These are phyloP conservation scores for Trichosanthes cucumerina DNA, from an alignment of 306 rosid species.

Conservation along the genomic window DNA sequence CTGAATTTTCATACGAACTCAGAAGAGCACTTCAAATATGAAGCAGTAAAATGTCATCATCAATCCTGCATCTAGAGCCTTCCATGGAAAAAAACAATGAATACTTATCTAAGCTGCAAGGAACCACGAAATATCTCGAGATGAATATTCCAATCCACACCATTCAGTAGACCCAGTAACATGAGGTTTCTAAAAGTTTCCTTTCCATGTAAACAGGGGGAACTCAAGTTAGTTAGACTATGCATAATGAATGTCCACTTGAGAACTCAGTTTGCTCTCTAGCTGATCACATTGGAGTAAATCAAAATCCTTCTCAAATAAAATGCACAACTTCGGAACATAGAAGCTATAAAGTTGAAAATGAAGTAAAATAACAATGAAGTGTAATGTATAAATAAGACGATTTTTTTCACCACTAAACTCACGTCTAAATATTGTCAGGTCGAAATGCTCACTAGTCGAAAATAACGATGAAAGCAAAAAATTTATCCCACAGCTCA, in stretches of 20 bases:
- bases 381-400: background rate
- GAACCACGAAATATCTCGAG: background rate
- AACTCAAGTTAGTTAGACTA: background rate
- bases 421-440: background rate
- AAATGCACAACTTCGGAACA: background rate
- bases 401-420: background rate
- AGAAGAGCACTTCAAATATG: background rate
- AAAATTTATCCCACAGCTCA: background rate
- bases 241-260: background rate
- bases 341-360: background rate
- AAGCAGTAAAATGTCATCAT: background rate
- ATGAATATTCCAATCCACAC: background rate
- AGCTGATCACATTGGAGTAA: background rate
- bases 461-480: background rate
- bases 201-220: background rate
- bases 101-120: background rate
- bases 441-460: background rate
- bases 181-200: background rate
- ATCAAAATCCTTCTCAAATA: background rate
- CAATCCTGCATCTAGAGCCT: background rate
- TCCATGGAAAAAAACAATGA: background rate
- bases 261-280: background rate
- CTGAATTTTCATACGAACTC: background rate
- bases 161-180: background rate
- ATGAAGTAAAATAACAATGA: background rate